Base-by-base conservation (phyloP, 768 basidiomycete genomes). In the Coprinellus micaceus region DNA sequence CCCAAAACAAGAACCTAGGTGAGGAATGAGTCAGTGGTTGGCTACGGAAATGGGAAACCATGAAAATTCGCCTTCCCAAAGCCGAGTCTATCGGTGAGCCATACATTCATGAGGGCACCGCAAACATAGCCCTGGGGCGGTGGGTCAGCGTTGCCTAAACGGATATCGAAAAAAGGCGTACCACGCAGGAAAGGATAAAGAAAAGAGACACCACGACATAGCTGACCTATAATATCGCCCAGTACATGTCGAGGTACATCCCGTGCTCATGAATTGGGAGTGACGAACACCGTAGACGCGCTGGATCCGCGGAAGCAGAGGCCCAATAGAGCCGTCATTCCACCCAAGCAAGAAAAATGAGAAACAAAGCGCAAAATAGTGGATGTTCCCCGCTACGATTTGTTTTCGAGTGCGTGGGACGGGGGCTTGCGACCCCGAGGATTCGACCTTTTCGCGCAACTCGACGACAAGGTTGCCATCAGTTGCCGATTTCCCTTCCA, bases 311-410 rank as follows among this genome's bases (percentile, higher is more conserved):
- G 88, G 90, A 3, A 93, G 69, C n/a, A 94, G 69, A 1, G 91
- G 89, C 1, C 91, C 91, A 17, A 82, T 81, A 0, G 84, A 79
- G 12, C 84, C 85, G 66, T 91, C 90, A 62, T 86, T 89, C 88
- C 89, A 92, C 12, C 91, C 91, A 15, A 77, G 77, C 2, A 89
- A 69, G 58, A 85, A 85, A 45, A 86, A 52, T 9, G 74, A 71
- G 70, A 74, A 82, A 60, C 84, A 87, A 33, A 84, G 69, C 0
- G 84, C 66, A 17, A 69, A 60, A 56, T 85, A 81, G 58, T 88
- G 85, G 24, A 85, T 66, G 17, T 64, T 64, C 13, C 33, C 33
- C 7, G 33, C 33, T 33, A 33, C 7, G 13, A 33, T 33, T 33
- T 33, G 33, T 13, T 13, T 33, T 33, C 7, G 6, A 33, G 33